phyloP scores from a whole-genome alignment of 2,329 filamentous ascomycete species.

The Aureobasidium melanogenum region DNA sequence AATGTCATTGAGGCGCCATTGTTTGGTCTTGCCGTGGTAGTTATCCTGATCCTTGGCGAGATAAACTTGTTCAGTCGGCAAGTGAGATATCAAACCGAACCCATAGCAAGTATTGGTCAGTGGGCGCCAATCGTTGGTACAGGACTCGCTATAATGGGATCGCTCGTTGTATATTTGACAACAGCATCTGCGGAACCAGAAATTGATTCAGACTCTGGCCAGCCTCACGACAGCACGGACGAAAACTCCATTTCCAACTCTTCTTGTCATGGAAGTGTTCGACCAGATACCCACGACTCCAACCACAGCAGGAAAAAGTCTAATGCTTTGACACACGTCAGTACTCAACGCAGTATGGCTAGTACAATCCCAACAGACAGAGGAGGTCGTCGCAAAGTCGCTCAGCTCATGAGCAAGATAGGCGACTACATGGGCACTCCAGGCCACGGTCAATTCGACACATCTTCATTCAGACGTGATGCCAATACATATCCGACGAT shows the following conservation, averaged over 20 bases:
- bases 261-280: not conserved
- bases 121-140: constrained; percentile 55
- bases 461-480: constrained; percentile 39
- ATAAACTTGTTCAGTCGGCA: constrained; percentile 53
- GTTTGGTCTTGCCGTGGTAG: constrained; percentile 49
- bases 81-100: constrained; percentile 52
- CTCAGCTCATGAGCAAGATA: constrained; percentile 35
- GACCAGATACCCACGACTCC: not conserved
- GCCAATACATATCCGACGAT: constrained; percentile 47
- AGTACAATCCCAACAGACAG: constrained; percentile 15
- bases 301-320: not conserved
- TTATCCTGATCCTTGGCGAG: constrained; percentile 54
- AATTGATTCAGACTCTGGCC: not conserved
- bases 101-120: constrained; percentile 52
- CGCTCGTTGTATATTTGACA: constrained; percentile 46
- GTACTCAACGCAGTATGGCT: not conserved
- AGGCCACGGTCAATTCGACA: constrained; percentile 32
- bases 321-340: not conserved
- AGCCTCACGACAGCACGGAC: not conserved
- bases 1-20: constrained; percentile 47
- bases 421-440: constrained; percentile 10
- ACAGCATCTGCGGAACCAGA: constrained; percentile 16
- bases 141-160: constrained; percentile 48
- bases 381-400: constrained; percentile 37
- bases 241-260: not conserved